These are phyloP conservation scores for Saturnispora besseyi DNA, from an alignment of 805 yeast species.

Conservation along the genomic window DNA sequence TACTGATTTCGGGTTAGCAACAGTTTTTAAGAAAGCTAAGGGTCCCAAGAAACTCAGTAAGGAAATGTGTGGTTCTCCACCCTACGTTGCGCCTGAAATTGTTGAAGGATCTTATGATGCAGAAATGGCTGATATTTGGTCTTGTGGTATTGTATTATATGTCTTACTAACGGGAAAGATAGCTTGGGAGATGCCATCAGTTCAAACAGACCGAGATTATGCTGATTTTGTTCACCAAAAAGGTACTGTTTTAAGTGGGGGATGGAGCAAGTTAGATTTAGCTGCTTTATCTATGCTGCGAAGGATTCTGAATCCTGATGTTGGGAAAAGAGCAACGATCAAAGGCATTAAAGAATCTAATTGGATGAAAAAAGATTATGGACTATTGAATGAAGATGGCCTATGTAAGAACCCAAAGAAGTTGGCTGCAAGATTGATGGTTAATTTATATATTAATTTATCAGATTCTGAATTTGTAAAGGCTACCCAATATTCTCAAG, in stretches of 20 bases:
- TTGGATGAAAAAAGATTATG: conserved; percentile 43
- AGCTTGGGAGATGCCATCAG: conserved; percentile 60
- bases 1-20: conserved; percentile 74
- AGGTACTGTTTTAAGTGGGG: conserved; percentile 38
- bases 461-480: conserved; percentile 38
- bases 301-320: conserved; percentile 42
- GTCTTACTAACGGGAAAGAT: conserved; percentile 57
- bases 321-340: conserved; percentile 35
- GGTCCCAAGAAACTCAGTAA: conserved; percentile 40
- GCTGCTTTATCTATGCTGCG: conserved; percentile 43
- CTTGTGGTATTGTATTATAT: conserved; percentile 55
- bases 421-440: conserved; percentile 42
- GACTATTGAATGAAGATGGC: conserved; percentile 37
- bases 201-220: conserved; percentile 36
- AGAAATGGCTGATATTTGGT: conserved; percentile 56
- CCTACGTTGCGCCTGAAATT: conserved; percentile 74
- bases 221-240: conserved; percentile 28
- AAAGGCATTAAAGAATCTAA: conserved; percentile 39
- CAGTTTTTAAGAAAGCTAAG: conserved; percentile 41
- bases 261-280: conserved; percentile 49
- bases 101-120: conserved; percentile 44
- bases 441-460: conserved; percentile 43
- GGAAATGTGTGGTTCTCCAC: conserved; percentile 64
- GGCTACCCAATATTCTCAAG: conserved; percentile 21
- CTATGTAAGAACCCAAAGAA: conserved; percentile 44